These are phyloP conservation scores for Ustilago shanxiensis DNA, from an alignment of 1,284 basidiomycete species.

Conservation along the genomic window DNA sequence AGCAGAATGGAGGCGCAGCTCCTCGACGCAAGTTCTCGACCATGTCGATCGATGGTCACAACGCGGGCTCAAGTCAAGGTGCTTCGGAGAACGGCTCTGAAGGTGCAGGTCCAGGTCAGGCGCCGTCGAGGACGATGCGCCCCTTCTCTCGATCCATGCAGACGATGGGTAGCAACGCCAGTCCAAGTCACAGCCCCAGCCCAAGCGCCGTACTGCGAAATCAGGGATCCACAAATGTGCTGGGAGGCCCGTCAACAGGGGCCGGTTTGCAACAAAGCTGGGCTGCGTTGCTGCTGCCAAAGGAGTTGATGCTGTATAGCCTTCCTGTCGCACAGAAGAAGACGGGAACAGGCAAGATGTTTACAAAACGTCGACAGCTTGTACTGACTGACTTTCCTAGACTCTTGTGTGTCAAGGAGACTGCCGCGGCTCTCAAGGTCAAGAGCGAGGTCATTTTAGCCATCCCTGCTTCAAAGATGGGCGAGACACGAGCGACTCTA, in stretches of 20 bases:
- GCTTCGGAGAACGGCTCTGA: constrained; percentile 7
- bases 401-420: constrained; percentile 73
- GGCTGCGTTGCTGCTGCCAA: constrained; percentile 60
- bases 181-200: constrained; percentile 16
- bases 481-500: constrained; percentile 2
- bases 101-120: neutral
- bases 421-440: constrained; percentile 69
- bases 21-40: constrained; percentile 33
- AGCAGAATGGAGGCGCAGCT: constrained; percentile 5
- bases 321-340: constrained; percentile 61
- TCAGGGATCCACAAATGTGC: neutral
- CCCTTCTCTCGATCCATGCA: constrained; percentile 34
- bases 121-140: neutral
- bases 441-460: constrained; percentile 72
- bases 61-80: neutral
- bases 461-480: constrained; percentile 56
- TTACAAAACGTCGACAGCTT: constrained; percentile 72
- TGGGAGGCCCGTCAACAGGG: neutral
- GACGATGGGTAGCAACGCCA: constrained; percentile 7
- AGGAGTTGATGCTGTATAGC: constrained; percentile 61
- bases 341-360: constrained; percentile 65
- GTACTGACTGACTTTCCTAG: constrained; percentile 74
- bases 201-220: constrained; percentile 8
- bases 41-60: constrained; percentile 33
- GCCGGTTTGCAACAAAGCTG: constrained; percentile 44